phyloP scores from a whole-genome alignment of 208 protist genomes.

The Trypanosoma scelopori region DNA sequence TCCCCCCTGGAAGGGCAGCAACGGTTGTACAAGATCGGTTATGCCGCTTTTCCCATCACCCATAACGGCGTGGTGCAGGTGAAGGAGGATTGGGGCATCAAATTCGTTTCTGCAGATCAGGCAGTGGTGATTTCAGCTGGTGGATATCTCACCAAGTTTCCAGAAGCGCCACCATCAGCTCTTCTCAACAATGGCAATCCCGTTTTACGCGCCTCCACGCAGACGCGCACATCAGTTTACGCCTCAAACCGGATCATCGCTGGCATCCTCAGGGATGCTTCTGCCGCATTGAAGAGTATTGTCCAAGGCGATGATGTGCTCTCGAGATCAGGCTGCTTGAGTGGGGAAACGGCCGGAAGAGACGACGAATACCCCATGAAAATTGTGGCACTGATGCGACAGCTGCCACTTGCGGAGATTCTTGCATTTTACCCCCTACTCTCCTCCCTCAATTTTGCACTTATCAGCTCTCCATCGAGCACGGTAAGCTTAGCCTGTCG shows the following conservation, averaged over 20 bases:
- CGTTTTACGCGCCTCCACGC: slow-evolving; percentile 48
- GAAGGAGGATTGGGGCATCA: slow-evolving; percentile 58
- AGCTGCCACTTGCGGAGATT: slow-evolving; percentile 80
- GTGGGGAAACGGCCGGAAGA: slow-evolving; percentile 12
- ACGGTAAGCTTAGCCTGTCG: slow-evolving; percentile 64
- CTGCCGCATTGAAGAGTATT: slow-evolving; percentile 48
- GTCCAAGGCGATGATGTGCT: slow-evolving; percentile 51
- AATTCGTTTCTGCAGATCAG: slow-evolving; percentile 73
- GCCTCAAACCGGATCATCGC: slow-evolving; percentile 71
- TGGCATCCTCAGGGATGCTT: slow-evolving; percentile 52
- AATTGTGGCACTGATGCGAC: slow-evolving; percentile 51
- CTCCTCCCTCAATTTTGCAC: slow-evolving; percentile 63
- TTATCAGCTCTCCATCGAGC: slow-evolving; percentile 74
- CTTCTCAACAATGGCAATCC: slow-evolving; percentile 72
- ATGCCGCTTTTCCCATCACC: slow-evolving; percentile 74
- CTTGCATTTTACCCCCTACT: slow-evolving; percentile 87
- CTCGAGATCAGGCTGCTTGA: slow-evolving; percentile 37
- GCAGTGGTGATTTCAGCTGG: slow-evolving; percentile 60
- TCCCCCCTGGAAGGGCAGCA: slow-evolving; percentile 41
- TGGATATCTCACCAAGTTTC: slow-evolving; percentile 79
- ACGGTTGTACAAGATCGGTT: slow-evolving; percentile 64
- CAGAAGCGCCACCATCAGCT: slow-evolving; percentile 44
- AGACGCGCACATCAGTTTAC: slow-evolving; percentile 80
- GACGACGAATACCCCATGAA: slow-evolving; percentile 45
- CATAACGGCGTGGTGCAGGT: slow-evolving; percentile 71